Conservation (phyloP, 371 early-diverging fungal species). For the Apophysomyces elegans region DNA sequence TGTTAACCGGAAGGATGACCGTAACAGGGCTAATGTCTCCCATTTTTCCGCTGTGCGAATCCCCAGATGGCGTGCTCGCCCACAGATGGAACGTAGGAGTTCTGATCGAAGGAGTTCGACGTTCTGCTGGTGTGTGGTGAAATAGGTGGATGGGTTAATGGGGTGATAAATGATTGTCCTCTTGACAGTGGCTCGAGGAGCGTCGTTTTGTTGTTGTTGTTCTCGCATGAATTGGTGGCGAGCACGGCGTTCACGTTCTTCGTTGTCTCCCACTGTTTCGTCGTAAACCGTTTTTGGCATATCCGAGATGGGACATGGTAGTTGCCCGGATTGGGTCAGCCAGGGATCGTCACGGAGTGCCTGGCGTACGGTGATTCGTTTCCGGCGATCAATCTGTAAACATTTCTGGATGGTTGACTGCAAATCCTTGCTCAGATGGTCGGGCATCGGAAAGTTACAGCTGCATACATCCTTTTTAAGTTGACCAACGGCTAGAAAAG, state of each 20-base stretch:
- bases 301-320: conserved; percentile 33
- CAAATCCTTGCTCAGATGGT: conserved; percentile 40
- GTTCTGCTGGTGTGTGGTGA: conserved; percentile 36
- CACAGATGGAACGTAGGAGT: conserved; percentile 40
- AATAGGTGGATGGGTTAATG: conserved; percentile 46
- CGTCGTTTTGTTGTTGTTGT: conserved; percentile 23
- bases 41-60: conserved; percentile 42
- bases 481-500: conserved; percentile 58
- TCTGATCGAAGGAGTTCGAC: conserved; percentile 46
- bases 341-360: conserved; percentile 59
- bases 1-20: conserved; percentile 21
- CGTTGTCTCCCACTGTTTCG: conserved; percentile 23
- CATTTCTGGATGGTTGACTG: conserved; percentile 58
- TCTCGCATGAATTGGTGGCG: conserved; percentile 39
- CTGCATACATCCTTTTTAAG: conserved; percentile 68
- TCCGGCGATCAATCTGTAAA: conserved; percentile 47
- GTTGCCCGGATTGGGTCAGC: conserved; percentile 40
- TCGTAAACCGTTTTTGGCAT: conserved; percentile 27
- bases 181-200: conserved; percentile 20
- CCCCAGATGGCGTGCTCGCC: conserved; percentile 34
- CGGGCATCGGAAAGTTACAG: conserved; percentile 60
- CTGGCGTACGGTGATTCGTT: conserved; percentile 48
- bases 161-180: conserved; percentile 51
- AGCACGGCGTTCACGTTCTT: conserved; percentile 32
- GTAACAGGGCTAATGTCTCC: conserved; percentile 25